Evolutionary conservation across 306 rosid genomes (phyloP).

Genomic region (Trifolium pratense): DNA sequence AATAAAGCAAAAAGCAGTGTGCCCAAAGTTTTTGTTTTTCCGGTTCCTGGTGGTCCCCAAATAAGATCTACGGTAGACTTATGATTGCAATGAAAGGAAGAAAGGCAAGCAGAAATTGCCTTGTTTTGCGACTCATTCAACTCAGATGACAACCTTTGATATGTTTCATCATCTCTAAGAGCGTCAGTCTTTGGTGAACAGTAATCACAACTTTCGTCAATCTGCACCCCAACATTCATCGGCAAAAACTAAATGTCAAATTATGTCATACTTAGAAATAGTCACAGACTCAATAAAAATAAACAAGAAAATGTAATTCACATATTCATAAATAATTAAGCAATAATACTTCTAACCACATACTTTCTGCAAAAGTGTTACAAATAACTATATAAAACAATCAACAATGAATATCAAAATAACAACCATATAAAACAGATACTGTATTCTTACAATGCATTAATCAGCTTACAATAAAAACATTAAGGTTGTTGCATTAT

Average conservation of each 20-base stretch:
- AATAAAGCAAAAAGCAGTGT: conserved; percentile 54
- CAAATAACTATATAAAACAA: background rate
- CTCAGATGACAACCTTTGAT: conserved; percentile 27
- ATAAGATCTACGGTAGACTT: conserved; percentile 60
- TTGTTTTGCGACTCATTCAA: conserved; percentile 63
- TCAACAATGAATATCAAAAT: conserved; percentile 12
- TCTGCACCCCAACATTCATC: conserved; percentile 44
- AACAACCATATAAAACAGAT: too few relatives aligned
- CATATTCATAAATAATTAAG: conserved; percentile 16
- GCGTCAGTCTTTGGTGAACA: conserved; percentile 18
- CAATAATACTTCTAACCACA: background rate
- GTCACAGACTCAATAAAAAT: background rate
- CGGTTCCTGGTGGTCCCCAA: conserved; percentile 93
- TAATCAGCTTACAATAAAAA: too few relatives aligned
- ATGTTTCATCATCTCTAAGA: conserved; percentile 6
- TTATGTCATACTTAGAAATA: background rate
- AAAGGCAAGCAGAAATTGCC: conserved; percentile 61
- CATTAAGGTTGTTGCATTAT: too few relatives aligned
- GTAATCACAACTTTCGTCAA: conserved; percentile 39
- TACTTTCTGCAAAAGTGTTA: background rate
- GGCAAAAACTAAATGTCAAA: background rate
- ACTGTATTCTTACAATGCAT: too few relatives aligned
- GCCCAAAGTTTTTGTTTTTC: conserved; percentile 70
- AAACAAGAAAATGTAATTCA: conserved; percentile 11
- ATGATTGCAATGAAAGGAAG: conserved; percentile 41